Base-by-base conservation (phyloP, 768 basidiomycete species). In the Gelatoporia subvermispora region DNA sequence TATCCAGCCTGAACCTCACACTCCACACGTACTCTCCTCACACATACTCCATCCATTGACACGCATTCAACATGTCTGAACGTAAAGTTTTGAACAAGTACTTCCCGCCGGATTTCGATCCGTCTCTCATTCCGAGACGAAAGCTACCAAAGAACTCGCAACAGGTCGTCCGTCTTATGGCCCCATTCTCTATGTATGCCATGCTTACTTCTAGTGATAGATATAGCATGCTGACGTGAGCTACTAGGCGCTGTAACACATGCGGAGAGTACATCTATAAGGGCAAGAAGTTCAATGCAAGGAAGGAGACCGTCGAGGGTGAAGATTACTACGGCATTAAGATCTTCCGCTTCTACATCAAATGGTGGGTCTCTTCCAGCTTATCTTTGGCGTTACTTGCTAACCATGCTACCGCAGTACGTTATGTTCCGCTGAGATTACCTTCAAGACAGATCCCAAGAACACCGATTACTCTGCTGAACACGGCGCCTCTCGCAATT, bases 201-300 rank as follows among this genome's bases (percentile, higher is more conserved):
- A n/a, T 18, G 23, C 36, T 48, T 41, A 35, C 22, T 34, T 34
- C 2, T 40, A 45, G 8, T 34, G 20, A 0, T 2, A 37, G 36
- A 7, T 37, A 11, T 35, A 15, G n/a, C 9, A 35, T 22, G 16
- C 22, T 51, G 35, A 55, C 38, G 63, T 48, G 10, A 15, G 20
- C 24, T 24, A 41, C 5, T 39, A 91, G 89, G 88, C 83, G 90
- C 58, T 88, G 87, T 61, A 94, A 93, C 59, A 91, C 91, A 3
- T 99, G 96, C 60, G 96, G 94, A 41, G 96, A 99, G 70, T 99
- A 98, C 61, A 88, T 99, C 47, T 95, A 97, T 70, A 97, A 99
- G 66, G 96, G 96, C 41, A 99, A 99, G 75, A 99, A 99, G 69
- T 99, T 99, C 74, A 98, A 99, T 59, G 96, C 96, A 4, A 79